Conservation (phyloP, 179 eudicot genomes). For the Monotropa hypopitys region DNA sequence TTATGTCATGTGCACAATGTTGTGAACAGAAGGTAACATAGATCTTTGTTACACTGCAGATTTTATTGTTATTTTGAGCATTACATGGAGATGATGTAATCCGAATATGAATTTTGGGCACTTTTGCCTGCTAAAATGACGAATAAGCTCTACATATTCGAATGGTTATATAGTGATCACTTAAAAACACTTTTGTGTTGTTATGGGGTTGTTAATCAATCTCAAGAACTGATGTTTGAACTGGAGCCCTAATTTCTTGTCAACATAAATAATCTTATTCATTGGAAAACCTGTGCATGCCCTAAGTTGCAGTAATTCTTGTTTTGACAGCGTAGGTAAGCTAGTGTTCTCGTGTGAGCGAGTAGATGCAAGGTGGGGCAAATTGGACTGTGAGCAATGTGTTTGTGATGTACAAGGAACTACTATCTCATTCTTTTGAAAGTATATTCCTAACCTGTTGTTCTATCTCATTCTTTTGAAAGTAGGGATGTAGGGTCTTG, state of each 20-base stretch:
- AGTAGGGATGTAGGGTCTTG: no score
- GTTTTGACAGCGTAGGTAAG: conserved; percentile 56
- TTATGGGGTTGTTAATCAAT: not conserved
- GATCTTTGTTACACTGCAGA: not conserved
- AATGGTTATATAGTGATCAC: not conserved
- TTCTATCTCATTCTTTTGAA: no score
- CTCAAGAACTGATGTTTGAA: not conserved
- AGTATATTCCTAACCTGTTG: no score
- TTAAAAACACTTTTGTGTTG: no score
- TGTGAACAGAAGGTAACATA: conserved; percentile 70
- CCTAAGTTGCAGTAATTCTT: not conserved
- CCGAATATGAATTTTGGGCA: not conserved
- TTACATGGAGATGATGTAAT: not conserved
- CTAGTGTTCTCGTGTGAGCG: conserved; percentile 62
- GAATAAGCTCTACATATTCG: not conserved
- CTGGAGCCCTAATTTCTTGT: not conserved
- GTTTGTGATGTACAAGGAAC: conserved; percentile 69
- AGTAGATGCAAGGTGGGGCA: conserved; percentile 91
- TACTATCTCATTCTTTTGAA: no score
- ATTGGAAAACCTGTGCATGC: not conserved
- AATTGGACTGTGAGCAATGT: conserved; percentile 75
- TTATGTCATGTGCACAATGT: conserved; percentile 74
- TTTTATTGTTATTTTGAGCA: not conserved
- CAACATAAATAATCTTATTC: not conserved
- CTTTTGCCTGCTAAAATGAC: not conserved